Evolutionary conservation across 176 grass and related monocot genomes (phyloP).

Genomic region (Musa beccarii): DNA sequence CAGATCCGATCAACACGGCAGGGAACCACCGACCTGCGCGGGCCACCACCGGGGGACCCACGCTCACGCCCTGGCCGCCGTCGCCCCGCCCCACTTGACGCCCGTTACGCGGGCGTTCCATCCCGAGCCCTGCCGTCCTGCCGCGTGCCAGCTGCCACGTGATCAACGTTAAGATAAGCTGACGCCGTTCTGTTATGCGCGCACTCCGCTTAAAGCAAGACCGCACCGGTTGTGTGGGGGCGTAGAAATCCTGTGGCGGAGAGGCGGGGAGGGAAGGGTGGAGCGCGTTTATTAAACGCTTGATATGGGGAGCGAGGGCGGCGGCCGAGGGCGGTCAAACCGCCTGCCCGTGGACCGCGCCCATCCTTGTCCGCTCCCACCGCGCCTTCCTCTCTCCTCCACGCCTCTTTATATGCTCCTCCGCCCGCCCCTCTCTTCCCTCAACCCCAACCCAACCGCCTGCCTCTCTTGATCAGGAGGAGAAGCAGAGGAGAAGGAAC

Average conservation of each 20-base stretch:
- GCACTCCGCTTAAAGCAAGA: too few species aligned
- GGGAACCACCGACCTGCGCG: too few species aligned
- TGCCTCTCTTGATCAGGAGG: neutral
- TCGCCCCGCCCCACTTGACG: too few species aligned
- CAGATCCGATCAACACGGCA: too few species aligned
- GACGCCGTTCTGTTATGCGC: too few species aligned
- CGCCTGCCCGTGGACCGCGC: neutral
- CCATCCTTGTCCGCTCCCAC: neutral
- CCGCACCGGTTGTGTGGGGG: too few species aligned
- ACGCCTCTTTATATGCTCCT: neutral
- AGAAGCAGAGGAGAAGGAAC: neutral
- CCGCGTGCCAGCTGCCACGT: neutral
- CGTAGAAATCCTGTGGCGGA: too few species aligned
- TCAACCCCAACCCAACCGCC: neutral
- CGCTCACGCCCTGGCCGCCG: too few species aligned
- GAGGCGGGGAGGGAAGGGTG: neutral
- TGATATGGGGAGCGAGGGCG: neutral
- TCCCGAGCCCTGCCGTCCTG: neutral
- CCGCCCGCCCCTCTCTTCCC: neutral
- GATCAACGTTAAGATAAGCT: neutral
- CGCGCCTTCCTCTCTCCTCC: neutral
- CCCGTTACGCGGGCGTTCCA: too few species aligned
- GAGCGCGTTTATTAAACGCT: neutral
- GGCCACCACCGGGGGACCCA: too few species aligned
- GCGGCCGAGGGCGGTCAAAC: conserved; percentile 2